These are phyloP conservation scores for Dovyalis caffra DNA, from an alignment of 345 rosid genomes.

Conservation along the genomic window DNA sequence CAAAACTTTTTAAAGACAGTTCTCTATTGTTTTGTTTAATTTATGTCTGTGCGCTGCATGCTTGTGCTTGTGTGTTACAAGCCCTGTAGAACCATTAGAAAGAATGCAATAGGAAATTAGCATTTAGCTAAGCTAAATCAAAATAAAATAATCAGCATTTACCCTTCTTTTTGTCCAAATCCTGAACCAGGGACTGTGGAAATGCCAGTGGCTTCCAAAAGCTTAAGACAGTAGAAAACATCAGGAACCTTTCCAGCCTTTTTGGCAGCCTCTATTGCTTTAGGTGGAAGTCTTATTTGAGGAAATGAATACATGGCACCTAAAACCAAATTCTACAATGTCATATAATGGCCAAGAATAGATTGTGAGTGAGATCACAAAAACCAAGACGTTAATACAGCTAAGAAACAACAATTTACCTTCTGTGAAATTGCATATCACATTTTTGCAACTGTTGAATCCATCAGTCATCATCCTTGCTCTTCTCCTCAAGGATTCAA, in stretches of 20 bases:
- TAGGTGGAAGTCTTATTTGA: constrained; percentile 80
- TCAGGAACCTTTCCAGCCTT: constrained; percentile 81
- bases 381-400: not conserved
- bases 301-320: constrained; percentile 99
- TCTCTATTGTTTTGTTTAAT: not conserved
- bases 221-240: constrained; percentile 95
- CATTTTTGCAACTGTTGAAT: constrained; percentile 96
- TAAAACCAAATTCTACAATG: constrained; percentile 20
- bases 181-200: constrained; percentile 99
- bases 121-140: not conserved
- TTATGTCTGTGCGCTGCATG: not conserved
- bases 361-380: not conserved
- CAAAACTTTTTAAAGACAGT: not conserved
- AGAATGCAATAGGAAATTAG: not conserved
- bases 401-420: constrained; percentile 37
- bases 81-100: not conserved
- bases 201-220: constrained; percentile 97
- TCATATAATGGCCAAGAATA: not conserved
- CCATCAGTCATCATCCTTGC: constrained; percentile 97
- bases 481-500: constrained; percentile 88
- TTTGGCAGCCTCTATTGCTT: constrained; percentile 84
- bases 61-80: not conserved
- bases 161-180: constrained; percentile 99
- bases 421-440: constrained; percentile 95
- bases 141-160: not conserved